Evolutionary conservation across 1,284 basidiomycete genomes (phyloP).

Genomic region (Tremellales sp.): DNA sequence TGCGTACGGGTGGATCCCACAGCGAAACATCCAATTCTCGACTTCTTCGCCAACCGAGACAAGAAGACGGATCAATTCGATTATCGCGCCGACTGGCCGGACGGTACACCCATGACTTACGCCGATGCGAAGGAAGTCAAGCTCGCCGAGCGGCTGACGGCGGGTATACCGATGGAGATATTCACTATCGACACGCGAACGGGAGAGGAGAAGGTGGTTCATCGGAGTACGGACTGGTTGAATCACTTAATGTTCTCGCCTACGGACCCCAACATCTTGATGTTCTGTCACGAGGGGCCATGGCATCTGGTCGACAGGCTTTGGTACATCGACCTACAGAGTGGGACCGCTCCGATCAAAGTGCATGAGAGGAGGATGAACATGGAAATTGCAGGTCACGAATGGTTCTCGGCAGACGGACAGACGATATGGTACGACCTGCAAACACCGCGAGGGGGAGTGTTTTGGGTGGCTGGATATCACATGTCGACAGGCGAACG

Average conservation of each 20-base stretch:
- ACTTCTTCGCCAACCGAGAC: conserved; percentile 9
- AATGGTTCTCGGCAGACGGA: conserved; percentile 22
- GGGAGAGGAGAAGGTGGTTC: conserved; percentile 11
- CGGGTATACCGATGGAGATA: conserved; percentile 15
- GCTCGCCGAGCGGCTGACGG: conserved; percentile 15
- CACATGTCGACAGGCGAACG: conserved; percentile 14
- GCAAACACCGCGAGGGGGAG: conserved; percentile 19
- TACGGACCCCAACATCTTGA: conserved; percentile 15
- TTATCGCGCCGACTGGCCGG: conserved; percentile 16
- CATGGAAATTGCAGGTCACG: conserved; percentile 28
- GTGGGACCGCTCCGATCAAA: conserved; percentile 3
- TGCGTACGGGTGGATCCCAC: conserved; percentile 12
- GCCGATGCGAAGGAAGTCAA: conserved; percentile 21
- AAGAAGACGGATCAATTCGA: conserved; percentile 15
- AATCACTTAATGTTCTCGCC: conserved; percentile 26
- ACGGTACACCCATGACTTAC: conserved; percentile 21
- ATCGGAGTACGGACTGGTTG: conserved; percentile 21
- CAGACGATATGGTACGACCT: conserved; percentile 22
- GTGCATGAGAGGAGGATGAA: conserved; percentile 21
- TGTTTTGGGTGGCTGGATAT: conserved; percentile 21
- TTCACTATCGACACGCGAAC: conserved; percentile 16
- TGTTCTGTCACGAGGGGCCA: conserved; percentile 25
- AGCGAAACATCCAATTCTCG: conserved; percentile 1
- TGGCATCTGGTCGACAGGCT: conserved; percentile 24
- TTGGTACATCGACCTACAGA: conserved; percentile 14